Conservation (phyloP, 352 stramenopile species). For the Thraustochytrium sp. region DNA sequence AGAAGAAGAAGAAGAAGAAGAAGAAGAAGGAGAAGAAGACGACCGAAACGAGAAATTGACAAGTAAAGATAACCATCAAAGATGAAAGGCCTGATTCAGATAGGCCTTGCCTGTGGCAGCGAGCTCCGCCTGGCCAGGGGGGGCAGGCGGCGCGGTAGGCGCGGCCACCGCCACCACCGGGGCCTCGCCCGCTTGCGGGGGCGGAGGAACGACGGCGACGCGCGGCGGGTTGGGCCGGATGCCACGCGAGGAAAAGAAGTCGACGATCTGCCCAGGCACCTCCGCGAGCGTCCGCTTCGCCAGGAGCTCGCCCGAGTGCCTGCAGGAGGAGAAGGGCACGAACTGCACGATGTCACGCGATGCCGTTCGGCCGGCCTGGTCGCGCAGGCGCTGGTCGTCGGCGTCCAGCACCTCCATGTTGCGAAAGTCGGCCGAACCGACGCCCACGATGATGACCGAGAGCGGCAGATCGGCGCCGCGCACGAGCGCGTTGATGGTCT, state of each 20-base stretch:
- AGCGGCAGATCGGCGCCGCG: slow-evolving; percentile 21
- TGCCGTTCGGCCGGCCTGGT: background rate
- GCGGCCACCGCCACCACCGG: background rate
- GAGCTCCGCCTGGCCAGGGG: too few relatives aligned
- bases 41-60: too few relatives aligned
- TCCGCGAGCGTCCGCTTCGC: background rate
- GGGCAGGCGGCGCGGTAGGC: too few relatives aligned
- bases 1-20: too few relatives aligned
- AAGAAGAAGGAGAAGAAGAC: too few relatives aligned
- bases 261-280: slow-evolving; percentile 25
- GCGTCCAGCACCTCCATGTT: slow-evolving; percentile 38
- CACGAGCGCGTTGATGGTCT: slow-evolving; percentile 32
- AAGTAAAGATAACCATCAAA: too few relatives aligned
- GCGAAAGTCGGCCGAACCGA: slow-evolving; percentile 21
- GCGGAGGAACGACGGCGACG: too few relatives aligned
- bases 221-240: slow-evolving; percentile 15
- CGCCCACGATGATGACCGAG: slow-evolving; percentile 38
- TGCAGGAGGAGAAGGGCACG: background rate
- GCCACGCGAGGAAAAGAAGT: background rate
- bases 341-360: slow-evolving; percentile 40
- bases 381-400: background rate
- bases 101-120: too few relatives aligned
- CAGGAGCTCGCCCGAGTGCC: background rate
- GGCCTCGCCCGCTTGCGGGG: background rate
- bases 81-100: too few relatives aligned